Evolutionary conservation across 2,329 filamentous ascomycete species (phyloP), one percentile per base, ranked within the genome.

Genomic region (Proliferodiscus dingleyae): DNA sequence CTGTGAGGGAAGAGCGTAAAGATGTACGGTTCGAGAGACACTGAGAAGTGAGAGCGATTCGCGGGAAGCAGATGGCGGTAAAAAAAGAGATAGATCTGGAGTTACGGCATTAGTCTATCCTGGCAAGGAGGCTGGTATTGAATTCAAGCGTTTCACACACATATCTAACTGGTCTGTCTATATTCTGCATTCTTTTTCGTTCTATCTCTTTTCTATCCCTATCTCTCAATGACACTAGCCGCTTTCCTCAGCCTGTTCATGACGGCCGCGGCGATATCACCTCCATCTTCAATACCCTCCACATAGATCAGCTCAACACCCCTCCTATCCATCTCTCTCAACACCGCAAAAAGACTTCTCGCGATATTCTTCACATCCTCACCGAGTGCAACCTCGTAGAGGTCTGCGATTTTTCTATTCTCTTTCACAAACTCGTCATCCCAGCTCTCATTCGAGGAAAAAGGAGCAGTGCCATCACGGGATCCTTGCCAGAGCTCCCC

Each of bases 231-330:
- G 8, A 57, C 74, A 18, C 75, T 79, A 19, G 87, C 86, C 45
- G 87, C 87, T 69, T 91, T 91, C 53, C 86, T 77, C 46, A 91
- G 72, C 54, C 87, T 75, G 61, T 91, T 91, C 85, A 91, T 90
- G 55, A 91, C 82, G 19, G 87, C 93, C 19, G 88, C 87, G 16
- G 89, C 89, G 56, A 93, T 83, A 62, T 93, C 87, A 24, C 85
- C 82, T 48, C 85, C 80, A 49, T 87, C 85, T 50, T 80, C 73
- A 46, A 96, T 86, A 2, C 91, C 91, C 64, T 98, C 93, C 9
- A 97, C 88, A 56, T 90, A 87, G 42, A 98, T 96, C 16, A 85
- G 74, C 61, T 93, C 83, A 3, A 89, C 89, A 23, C 81, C 78
- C 51, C 81, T 74, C 58, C 83, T 79, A 64, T 98, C 93, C 52